Percentiles rank a stretch among this genome's conserved stretches.
phyloP scores from a whole-genome alignment of 208 protist species.

The Trypanosoma brucei region DNA sequence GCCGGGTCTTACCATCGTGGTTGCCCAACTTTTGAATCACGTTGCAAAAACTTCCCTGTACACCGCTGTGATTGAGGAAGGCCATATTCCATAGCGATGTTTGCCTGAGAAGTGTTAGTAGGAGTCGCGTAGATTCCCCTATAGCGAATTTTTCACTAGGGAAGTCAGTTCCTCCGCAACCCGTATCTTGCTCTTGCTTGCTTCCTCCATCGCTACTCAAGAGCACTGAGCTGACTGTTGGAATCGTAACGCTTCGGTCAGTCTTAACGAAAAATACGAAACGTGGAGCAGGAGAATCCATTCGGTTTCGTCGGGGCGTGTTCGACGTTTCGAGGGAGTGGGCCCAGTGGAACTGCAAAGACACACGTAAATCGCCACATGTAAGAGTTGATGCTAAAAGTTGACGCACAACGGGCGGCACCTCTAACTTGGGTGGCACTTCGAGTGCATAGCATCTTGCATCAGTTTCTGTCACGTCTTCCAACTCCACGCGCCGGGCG shows the following conservation, averaged over 20 bases:
- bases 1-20: too few species aligned
- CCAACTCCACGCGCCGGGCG: not conserved
- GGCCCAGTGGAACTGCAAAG: not conserved
- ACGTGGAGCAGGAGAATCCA: not conserved
- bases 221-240: not conserved
- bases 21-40: too few species aligned
- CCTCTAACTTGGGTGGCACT: not conserved
- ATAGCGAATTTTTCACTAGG: not conserved
- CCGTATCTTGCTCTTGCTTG: not conserved
- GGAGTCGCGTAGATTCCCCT: not conserved
- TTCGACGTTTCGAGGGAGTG: not conserved
- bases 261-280: not conserved
- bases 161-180: not conserved
- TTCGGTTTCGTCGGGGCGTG: not conserved
- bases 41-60: too few species aligned
- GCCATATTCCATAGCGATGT: conserved; percentile 7
- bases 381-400: not conserved
- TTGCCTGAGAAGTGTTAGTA: conserved; percentile 7
- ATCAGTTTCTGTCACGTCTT: not conserved
- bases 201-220: not conserved
- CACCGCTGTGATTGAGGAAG: not conserved
- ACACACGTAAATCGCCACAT: not conserved
- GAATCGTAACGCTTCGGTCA: not conserved
- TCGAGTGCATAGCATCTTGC: not conserved
- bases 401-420: not conserved